These are phyloP conservation scores for Carex myosuroides DNA, from an alignment of 176 grass and related monocot genomes.

Conservation along the genomic window DNA sequence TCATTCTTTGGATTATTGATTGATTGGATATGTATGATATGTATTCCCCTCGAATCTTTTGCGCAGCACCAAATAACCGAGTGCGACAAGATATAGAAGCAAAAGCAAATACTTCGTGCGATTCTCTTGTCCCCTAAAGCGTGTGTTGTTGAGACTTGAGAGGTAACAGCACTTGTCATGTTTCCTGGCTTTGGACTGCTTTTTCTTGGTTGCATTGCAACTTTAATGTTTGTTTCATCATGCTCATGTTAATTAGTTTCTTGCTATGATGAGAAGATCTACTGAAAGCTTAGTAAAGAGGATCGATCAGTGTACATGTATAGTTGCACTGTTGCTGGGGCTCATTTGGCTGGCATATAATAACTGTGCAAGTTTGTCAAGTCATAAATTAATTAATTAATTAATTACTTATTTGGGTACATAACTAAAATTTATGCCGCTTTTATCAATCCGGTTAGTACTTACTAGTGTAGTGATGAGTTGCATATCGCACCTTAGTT, in stretches of 20 bases:
- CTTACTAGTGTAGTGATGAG: no score
- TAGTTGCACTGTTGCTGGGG: not conserved
- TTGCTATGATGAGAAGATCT: constrained; percentile 10
- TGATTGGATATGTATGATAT: no score
- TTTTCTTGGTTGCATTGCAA: not conserved
- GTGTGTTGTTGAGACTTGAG: not conserved
- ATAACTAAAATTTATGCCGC: no score
- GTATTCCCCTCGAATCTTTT: not conserved
- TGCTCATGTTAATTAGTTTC: not conserved
- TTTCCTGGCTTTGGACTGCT: constrained; percentile 16
- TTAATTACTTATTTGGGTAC: no score
- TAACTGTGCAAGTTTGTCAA: not conserved
- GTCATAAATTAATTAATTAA: not conserved
- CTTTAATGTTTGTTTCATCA: not conserved
- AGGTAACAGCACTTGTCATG: constrained; percentile 17
- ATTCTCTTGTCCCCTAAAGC: constrained; percentile 22
- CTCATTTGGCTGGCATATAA: not conserved
- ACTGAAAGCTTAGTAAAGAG: not conserved
- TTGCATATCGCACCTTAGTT: no score
- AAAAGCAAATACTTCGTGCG: not conserved
- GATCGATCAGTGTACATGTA: not conserved
- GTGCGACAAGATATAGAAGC: constrained; percentile 1
- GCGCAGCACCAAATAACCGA: not conserved
- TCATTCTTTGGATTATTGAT: no score
- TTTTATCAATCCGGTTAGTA: no score